Percentiles rank a stretch among this genome's conserved stretches.
Evolutionary conservation across 2,329 filamentous ascomycete species (phyloP).

Genomic region (Pseudopithomyces maydicus): DNA sequence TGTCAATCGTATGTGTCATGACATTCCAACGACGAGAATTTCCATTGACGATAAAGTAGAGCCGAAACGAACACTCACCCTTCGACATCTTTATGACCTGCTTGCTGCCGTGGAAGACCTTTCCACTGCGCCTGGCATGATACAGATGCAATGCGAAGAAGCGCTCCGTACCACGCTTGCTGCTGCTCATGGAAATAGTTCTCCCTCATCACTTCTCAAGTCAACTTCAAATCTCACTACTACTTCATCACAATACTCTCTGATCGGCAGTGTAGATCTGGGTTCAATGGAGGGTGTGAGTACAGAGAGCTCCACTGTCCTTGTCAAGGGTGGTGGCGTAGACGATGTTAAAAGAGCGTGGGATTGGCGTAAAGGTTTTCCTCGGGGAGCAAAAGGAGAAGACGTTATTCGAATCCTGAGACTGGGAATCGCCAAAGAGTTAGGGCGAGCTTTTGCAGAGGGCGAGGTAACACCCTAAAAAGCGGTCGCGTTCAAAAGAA

Average conservation of each 20-base stretch:
- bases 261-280: conserved; percentile 76
- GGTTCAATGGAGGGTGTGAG: conserved; percentile 49
- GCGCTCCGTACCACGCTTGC: conserved; percentile 77
- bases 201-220: conserved; percentile 60
- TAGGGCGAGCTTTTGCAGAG: conserved; percentile 71
- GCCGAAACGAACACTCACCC: conserved; percentile 64
- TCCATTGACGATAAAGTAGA: conserved; percentile 39
- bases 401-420: conserved; percentile 77
- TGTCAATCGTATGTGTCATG: conserved; percentile 59
- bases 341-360: conserved; percentile 64
- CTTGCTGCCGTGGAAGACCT: conserved; percentile 81
- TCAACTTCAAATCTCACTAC: conserved; percentile 58
- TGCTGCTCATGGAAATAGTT: conserved; percentile 61
- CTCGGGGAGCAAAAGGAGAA: conserved; percentile 63
- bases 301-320: conserved; percentile 55
- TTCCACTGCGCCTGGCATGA: conserved; percentile 73
- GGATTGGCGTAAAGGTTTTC: conserved; percentile 71
- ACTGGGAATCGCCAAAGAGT: conserved; percentile 73
- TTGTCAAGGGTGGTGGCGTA: conserved; percentile 40
- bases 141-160: conserved; percentile 76
- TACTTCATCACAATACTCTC: conserved; percentile 64
- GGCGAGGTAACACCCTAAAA: conserved; percentile 58
- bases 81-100: conserved; percentile 74
- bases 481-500: neutral
- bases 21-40: conserved; percentile 15